Conservation (phyloP, 768 basidiomycete species). For the Sporobolomyces pararoseus region DNA sequence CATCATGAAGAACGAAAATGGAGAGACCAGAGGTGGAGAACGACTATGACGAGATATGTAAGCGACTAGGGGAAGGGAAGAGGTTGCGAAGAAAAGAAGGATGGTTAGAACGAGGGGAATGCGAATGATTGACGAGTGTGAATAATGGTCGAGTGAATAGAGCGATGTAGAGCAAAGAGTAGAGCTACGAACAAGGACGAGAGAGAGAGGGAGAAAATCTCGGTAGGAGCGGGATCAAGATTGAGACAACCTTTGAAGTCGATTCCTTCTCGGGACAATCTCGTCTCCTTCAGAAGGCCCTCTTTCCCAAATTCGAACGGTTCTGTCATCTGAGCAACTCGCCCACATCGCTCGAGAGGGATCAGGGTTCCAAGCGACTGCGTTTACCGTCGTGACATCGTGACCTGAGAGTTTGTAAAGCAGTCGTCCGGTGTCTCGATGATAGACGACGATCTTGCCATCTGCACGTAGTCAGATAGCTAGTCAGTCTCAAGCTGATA, state of each 20-base stretch:
- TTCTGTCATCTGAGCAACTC: constrained; percentile 87
- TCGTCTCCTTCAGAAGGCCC: background rate
- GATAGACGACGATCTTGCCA: constrained; percentile 91
- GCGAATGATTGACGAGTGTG: too few species aligned
- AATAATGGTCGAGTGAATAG: background rate
- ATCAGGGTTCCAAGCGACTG: constrained; percentile 79
- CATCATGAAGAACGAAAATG: too few species aligned
- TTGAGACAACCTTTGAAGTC: background rate
- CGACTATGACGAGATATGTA: too few species aligned
- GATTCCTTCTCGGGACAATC: constrained; percentile 3
- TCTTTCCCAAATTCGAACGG: constrained; percentile 77
- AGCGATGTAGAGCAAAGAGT: background rate
- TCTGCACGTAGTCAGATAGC: too few species aligned
- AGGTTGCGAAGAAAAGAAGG: too few species aligned
- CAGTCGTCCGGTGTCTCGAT: constrained; percentile 73
- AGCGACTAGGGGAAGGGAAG: too few species aligned
- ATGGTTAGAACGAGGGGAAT: too few species aligned
- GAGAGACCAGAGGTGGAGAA: too few species aligned
- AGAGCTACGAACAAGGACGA: background rate
- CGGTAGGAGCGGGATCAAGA: background rate
- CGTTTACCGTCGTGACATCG: constrained; percentile 83
- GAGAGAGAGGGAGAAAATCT: background rate
- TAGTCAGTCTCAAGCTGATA: too few species aligned
- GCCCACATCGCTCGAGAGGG: constrained; percentile 73
- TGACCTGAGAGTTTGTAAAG: constrained; percentile 88